Evolutionary conservation across 805 yeast species (phyloP), one percentile per base, ranked within the genome.

Genomic region (Lachancea lanzarotensis): DNA sequence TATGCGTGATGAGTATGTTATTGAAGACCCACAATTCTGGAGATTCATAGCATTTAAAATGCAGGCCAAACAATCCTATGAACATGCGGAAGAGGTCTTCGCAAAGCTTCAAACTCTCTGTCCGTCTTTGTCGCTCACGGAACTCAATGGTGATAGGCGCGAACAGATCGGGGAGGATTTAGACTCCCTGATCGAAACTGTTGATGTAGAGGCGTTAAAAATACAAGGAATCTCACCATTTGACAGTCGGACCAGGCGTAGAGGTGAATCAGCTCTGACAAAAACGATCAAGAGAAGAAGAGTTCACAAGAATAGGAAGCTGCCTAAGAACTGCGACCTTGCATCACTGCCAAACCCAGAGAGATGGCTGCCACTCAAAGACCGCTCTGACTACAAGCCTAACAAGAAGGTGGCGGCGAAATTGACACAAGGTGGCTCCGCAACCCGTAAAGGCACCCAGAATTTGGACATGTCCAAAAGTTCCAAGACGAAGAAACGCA

Each of bases 331-430:
- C 53, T 76, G 50, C 66, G 81, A 68, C 40, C 60, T 65, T 40
- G 57, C 51, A 3, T 63, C 58, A 47, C 48, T 49, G 18, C 69
- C 76, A 2, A 84, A 82, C 54, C 75, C 77, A 15, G 97, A 90
- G 64, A 82, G 97, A 67, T 90, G 98, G 98, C 65, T 91, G 41
- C 95, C 96, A 18, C 55, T 84, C 73, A 84, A 81, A 60, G 95
- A 90, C 60, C 78, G 98, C 63, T 76, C 89, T 6, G 78, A 81
- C 55, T 89, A 84, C 68, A 86, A 79, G 63, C 86, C 95, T 12
- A 83, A 85, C 59, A 82, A 78, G 61, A 75, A 72, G 53, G 65
- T 65, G 46, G 50, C 60, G 43, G 67, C 69, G 5, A 74, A 72
- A 50, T 78, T 73, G 40, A 78, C 84, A 0, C 86, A 81, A 60